These are phyloP conservation scores for Trichosanthes cucumerina DNA, from an alignment of 306 rosid species.

Conservation along the genomic window DNA sequence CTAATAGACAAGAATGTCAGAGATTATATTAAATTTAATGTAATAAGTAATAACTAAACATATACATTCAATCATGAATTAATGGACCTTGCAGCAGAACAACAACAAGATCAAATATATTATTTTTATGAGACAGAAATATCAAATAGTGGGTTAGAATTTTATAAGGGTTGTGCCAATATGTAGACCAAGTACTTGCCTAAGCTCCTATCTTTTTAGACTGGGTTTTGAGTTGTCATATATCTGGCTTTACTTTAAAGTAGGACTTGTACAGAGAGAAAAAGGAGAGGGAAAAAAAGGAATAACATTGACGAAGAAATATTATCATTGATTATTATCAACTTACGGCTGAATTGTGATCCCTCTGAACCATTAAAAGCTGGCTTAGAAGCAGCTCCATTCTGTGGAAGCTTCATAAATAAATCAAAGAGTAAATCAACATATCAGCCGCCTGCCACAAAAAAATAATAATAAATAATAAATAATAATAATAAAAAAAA, in stretches of 20 bases:
- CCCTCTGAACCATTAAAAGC: constrained; percentile 31
- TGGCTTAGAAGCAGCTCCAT: constrained; percentile 63
- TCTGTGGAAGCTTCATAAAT: constrained; percentile 55
- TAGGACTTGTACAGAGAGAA: neutral
- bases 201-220: neutral
- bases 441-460: constrained; percentile 5
- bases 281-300: neutral
- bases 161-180: neutral
- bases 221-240: neutral
- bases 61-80: neutral
- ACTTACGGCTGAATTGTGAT: constrained; percentile 50
- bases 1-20: constrained; percentile 29
- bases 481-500: too few species aligned
- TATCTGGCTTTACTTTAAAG: neutral
- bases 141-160: neutral
- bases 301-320: neutral
- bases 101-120: neutral
- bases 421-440: constrained; percentile 10
- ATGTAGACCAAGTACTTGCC: neutral
- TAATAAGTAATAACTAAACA: constrained; percentile 3
- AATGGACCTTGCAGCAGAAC: neutral
- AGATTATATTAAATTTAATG: constrained; percentile 10
- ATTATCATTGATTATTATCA: neutral
- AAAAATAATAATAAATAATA: too few species aligned
- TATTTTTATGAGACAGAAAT: neutral